Conservation (phyloP, 2,329 filamentous ascomycete species). For the Stagonosporopsis cucurbitacearum region DNA sequence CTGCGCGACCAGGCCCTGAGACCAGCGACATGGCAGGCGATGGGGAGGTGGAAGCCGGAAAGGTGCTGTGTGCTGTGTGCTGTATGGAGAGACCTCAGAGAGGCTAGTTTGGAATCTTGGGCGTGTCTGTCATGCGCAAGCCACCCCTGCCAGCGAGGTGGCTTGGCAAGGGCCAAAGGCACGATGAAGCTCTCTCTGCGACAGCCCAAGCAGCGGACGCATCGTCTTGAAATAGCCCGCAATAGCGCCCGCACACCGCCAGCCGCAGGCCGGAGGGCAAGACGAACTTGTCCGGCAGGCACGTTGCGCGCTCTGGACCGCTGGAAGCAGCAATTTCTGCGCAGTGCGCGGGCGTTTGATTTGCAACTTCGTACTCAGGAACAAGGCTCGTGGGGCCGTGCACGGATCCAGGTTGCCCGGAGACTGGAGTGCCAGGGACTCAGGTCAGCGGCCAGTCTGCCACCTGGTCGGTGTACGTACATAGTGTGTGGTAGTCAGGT, state of each 20-base stretch:
- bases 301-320: neutral
- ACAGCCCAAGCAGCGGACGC: conserved; percentile 20
- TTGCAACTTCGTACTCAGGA: conserved; percentile 19
- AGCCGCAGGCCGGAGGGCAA: neutral
- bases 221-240: conserved; percentile 9
- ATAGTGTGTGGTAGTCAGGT: no score
- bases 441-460: conserved; percentile 15
- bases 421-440: no score
- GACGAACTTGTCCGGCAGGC: neutral
- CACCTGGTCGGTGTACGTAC: no score
- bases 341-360: neutral
- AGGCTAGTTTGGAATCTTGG: conserved; percentile 14
- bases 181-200: conserved; percentile 20
- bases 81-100: no score
- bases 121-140: conserved; percentile 10
- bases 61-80: no score
- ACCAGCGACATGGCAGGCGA: conserved; percentile 62
- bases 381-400: conserved; percentile 16
- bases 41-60: conserved; percentile 3
- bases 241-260: conserved; percentile 13
- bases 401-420: no score
- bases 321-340: neutral
- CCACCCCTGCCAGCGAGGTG: conserved; percentile 5
- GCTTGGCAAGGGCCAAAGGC: conserved; percentile 2
- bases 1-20: conserved; percentile 64